Percentiles rank a stretch among this genome's conserved stretches.
phyloP scores from a whole-genome alignment of 129 eudicot species.

The Flaveria linearis region DNA sequence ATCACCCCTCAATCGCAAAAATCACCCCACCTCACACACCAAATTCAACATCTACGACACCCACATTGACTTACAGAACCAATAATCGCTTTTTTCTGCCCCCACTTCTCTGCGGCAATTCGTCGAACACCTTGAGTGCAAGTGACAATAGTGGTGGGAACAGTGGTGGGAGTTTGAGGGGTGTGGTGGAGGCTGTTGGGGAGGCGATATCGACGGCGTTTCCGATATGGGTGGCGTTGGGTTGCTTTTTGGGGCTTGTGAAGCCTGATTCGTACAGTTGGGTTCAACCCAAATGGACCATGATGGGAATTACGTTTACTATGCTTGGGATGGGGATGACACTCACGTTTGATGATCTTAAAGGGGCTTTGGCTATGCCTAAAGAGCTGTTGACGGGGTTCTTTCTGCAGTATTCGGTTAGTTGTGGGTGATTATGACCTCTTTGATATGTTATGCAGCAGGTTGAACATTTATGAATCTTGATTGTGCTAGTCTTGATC shows the following conservation, averaged over 20 bases:
- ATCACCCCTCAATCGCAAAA: constrained; percentile 5
- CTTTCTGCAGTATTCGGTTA: constrained; percentile 80
- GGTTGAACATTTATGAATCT: background rate
- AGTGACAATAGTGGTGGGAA: constrained; percentile 27
- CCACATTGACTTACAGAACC: background rate
- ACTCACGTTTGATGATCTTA: constrained; percentile 82
- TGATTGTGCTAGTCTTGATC: background rate
- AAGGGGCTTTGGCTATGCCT: constrained; percentile 89
- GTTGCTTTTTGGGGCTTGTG: constrained; percentile 73
- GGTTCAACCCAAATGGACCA: constrained; percentile 69
- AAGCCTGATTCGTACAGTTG: constrained; percentile 66
- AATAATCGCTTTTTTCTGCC: background rate
- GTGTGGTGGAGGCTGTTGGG: constrained; percentile 55
- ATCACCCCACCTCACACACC: background rate
- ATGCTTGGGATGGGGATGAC: constrained; percentile 99
- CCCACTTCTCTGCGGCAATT: constrained; percentile 63
- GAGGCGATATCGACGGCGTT: constrained; percentile 79
- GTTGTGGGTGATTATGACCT: background rate
- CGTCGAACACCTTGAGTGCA: constrained; percentile 62
- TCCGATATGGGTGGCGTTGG: constrained; percentile 92
- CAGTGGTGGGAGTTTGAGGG: constrained; percentile 30
- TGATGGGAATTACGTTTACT: constrained; percentile 72
- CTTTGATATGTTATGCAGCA: background rate
- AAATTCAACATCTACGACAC: constrained; percentile 22
- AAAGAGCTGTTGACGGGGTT: constrained; percentile 75